Conservation (phyloP, 2,329 filamentous ascomycete genomes). For the Didymella sp. region DNA sequence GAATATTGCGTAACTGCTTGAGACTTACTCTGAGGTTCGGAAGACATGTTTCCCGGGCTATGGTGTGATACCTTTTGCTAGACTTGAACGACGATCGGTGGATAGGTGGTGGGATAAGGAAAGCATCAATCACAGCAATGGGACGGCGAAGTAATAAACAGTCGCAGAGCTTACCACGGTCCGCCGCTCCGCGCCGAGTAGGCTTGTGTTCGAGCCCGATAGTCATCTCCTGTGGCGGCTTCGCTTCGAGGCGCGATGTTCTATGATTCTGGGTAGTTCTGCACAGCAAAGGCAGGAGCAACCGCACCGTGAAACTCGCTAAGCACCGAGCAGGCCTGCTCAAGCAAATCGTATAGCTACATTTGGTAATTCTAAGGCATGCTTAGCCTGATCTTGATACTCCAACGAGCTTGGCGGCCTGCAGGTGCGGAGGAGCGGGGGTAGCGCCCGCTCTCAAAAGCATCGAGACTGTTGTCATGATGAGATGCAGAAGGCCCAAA, state of each 20-base stretch:
- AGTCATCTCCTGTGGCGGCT: constrained; percentile 23
- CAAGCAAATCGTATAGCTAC: constrained; percentile 15
- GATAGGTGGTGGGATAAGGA: constrained; percentile 33
- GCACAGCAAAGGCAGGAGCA: constrained; percentile 23
- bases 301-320: constrained; percentile 41
- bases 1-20: constrained; percentile 16
- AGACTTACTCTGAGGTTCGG: constrained; percentile 43
- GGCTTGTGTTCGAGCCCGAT: constrained; percentile 20
- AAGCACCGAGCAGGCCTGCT: constrained; percentile 28
- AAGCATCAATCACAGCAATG: constrained; percentile 30
- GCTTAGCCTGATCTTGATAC: constrained; percentile 32
- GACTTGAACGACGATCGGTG: constrained; percentile 28
- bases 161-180: constrained; percentile 27
- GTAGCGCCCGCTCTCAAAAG: constrained; percentile 2
- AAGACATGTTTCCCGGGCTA: constrained; percentile 40
- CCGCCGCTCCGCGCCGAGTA: constrained; percentile 21
- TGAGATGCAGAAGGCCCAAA: constrained; percentile 2
- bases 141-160: constrained; percentile 46
- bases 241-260: constrained; percentile 17
- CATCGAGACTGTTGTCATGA: not conserved
- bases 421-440: constrained; percentile 28
- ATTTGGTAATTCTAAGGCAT: constrained; percentile 9
- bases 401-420: constrained; percentile 30
- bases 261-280: constrained; percentile 22
- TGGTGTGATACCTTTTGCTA: constrained; percentile 23